Conservation (phyloP, 768 basidiomycete genomes). For the Cystobasidium onofrii region DNA sequence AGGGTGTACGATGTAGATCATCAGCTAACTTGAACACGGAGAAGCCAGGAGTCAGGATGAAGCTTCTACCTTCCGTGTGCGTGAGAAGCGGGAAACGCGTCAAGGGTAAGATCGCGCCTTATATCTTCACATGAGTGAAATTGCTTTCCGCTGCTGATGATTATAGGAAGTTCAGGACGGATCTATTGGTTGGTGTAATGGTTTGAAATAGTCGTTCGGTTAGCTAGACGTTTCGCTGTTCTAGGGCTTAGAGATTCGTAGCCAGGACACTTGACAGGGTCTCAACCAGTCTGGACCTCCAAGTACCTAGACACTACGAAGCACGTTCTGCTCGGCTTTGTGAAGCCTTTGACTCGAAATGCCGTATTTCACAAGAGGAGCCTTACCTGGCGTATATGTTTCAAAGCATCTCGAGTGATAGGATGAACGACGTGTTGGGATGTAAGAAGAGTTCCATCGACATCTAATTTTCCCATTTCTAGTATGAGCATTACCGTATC, state of each 20-base stretch:
- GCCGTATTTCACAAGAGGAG: background rate
- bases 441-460: constrained; percentile 27
- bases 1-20: background rate
- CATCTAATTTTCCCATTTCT: background rate
- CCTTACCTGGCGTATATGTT: constrained; percentile 25
- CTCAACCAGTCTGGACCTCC: no score
- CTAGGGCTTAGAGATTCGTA: no score
- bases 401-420: constrained; percentile 7
- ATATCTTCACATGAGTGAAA: constrained; percentile 14
- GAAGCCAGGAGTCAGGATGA: background rate
- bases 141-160: constrained; percentile 25
- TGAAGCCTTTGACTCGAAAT: background rate
- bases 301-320: no score
- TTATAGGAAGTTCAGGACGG: constrained; percentile 18
- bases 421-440: constrained; percentile 22
- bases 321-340: background rate
- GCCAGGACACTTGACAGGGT: no score
- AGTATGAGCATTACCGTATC: background rate
- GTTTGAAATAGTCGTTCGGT: no score
- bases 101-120: constrained; percentile 1
- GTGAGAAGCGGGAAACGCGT: constrained; percentile 20
- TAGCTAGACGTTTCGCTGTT: no score
- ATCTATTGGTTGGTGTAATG: no score
- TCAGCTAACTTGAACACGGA: background rate
- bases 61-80: constrained; percentile 23